phyloP scores from a whole-genome alignment of 2,329 filamentous ascomycete genomes.

The Fusarium sambucinum region DNA sequence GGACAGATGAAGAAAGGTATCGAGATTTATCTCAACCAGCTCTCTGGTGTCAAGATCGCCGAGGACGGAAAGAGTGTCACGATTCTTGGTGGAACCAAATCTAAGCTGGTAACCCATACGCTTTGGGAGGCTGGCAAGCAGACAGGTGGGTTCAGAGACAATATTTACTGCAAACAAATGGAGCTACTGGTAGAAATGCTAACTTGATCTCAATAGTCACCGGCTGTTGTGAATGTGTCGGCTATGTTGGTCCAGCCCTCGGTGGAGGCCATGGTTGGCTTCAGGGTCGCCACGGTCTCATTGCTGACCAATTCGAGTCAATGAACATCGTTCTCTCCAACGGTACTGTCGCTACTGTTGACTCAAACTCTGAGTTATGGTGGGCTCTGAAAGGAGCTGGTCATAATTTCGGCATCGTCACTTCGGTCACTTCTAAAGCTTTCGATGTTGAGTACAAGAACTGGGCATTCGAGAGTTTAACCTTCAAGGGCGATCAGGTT shows the following conservation, averaged over 20 bases:
- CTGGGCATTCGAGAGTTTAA: constrained; percentile 52
- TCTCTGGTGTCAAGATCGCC: constrained; percentile 9
- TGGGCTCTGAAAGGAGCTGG: constrained; percentile 53
- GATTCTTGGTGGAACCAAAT: constrained; percentile 7
- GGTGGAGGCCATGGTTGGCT: constrained; percentile 50
- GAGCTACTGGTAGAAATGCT: not conserved
- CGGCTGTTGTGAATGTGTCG: constrained; percentile 44
- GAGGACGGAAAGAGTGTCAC: constrained; percentile 12
- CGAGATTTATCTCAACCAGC: constrained; percentile 18
- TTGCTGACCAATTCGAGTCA: constrained; percentile 51
- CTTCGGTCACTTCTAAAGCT: constrained; percentile 48
- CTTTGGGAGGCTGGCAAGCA: constrained; percentile 44
- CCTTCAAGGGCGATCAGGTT: constrained; percentile 62
- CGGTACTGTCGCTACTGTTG: constrained; percentile 40
- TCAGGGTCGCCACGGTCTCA: constrained; percentile 46
- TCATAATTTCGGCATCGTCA: constrained; percentile 52
- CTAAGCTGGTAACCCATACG: not conserved
- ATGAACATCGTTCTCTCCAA: constrained; percentile 51
- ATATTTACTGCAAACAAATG: accelerated
- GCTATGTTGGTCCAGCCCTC: constrained; percentile 46
- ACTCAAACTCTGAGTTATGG: constrained; percentile 48
- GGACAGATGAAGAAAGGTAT: constrained; percentile 12
- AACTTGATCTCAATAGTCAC: constrained; percentile 18
- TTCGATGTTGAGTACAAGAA: constrained; percentile 39
- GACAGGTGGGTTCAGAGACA: not conserved